A percentile compares a stretch with the other conserved stretches of the same genome.
Conservation (phyloP, 2,329 filamentous ascomycete genomes). For the Colletotrichum simmondsii region DNA sequence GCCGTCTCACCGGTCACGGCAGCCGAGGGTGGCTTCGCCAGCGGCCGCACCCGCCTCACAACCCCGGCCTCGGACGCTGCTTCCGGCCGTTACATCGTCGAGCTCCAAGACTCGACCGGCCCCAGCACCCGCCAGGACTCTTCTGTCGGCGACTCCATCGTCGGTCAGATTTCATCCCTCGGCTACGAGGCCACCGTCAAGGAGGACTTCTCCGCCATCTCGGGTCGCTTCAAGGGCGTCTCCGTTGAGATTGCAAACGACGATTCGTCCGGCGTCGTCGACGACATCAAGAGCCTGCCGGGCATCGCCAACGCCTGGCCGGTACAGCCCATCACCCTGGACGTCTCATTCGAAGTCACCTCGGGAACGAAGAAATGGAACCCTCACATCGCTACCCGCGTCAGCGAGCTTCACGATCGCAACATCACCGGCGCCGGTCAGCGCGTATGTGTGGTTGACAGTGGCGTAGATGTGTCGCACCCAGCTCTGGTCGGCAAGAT, state of each 20-base stretch:
- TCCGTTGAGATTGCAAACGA: constrained; percentile 26
- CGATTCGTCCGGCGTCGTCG: constrained; percentile 14
- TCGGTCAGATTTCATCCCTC: constrained; percentile 19
- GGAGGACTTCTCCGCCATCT: constrained; percentile 24
- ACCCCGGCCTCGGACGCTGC: neutral
- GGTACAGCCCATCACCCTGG: constrained; percentile 35
- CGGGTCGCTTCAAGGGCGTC: constrained; percentile 25
- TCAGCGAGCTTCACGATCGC: constrained; percentile 35
- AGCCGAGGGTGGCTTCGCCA: constrained; percentile 10
- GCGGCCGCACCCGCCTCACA: constrained; percentile 7
- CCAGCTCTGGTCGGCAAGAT: constrained; percentile 34
- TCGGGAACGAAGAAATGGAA: constrained; percentile 30
- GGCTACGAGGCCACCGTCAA: constrained; percentile 30
- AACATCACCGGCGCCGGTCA: constrained; percentile 36
- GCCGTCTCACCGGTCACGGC: neutral
- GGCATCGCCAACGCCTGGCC: constrained; percentile 27
- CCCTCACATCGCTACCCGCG: constrained; percentile 34
- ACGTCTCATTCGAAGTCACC: constrained; percentile 25
- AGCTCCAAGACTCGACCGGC: constrained; percentile 7
- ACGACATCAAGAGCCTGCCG: constrained; percentile 29
- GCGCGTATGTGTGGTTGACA: constrained; percentile 38
- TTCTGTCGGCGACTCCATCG: constrained; percentile 4
- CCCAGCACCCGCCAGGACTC: constrained; percentile 18
- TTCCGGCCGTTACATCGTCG: constrained; percentile 28
- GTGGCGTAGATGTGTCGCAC: constrained; percentile 33